phyloP scores from a whole-genome alignment of 108 stramenopile genomes.

The Conticribra guillardii region DNA sequence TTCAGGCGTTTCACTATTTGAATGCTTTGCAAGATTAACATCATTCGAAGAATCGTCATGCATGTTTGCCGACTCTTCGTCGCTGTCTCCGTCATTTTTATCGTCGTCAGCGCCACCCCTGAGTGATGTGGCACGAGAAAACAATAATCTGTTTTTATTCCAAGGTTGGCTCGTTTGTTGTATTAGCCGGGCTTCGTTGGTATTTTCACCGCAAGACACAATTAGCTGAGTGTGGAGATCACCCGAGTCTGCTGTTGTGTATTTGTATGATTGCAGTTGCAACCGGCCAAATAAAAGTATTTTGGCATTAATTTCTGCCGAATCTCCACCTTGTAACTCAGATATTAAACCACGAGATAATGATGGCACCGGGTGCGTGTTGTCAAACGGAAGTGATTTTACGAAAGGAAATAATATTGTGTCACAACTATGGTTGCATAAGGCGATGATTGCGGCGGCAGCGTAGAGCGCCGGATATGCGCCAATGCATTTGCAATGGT shows the following conservation, averaged over 20 bases:
- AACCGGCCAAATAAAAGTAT: no score
- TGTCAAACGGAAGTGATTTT: neutral
- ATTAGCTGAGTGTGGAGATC: no score
- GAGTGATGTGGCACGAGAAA: slow-evolving; percentile 5
- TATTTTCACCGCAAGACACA: no score
- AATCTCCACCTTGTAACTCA: neutral
- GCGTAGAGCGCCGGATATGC: neutral
- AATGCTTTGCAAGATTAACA: slow-evolving; percentile 2
- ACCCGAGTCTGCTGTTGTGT: no score
- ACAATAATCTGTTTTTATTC: slow-evolving; percentile 10
- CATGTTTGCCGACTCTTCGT: neutral
- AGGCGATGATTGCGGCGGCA: neutral
- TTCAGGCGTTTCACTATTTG: no score
- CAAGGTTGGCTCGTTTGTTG: slow-evolving; percentile 9
- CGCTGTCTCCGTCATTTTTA: neutral
- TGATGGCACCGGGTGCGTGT: neutral
- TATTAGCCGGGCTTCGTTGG: neutral
- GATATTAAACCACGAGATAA: neutral
- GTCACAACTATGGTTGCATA: neutral
- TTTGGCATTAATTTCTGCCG: no score
- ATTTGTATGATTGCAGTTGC: no score
- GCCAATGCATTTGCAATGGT: no score
- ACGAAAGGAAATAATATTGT: neutral
- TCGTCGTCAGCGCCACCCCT: slow-evolving; percentile 15
- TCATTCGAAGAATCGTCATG: neutral